phyloP scores from a whole-genome alignment of 78 protist species.

The Chrysochromulina parva region DNA sequence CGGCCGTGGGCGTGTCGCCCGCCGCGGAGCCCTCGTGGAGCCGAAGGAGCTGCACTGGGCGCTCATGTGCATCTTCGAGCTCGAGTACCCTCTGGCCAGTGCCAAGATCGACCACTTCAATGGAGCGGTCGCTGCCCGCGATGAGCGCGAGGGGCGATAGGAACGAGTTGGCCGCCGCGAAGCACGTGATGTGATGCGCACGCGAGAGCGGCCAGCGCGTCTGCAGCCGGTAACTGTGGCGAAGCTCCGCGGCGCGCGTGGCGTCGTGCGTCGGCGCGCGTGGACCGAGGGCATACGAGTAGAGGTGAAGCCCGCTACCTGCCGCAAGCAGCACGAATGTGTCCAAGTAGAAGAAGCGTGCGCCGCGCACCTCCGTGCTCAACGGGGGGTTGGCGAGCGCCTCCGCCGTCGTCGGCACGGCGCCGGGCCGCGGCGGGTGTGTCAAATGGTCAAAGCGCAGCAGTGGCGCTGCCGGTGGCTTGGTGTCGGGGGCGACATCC shows the following conservation, averaged over 20 bases:
- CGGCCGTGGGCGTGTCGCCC: background rate
- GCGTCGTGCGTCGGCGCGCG: too few species aligned
- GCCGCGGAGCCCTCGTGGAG: background rate
- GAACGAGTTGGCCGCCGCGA: background rate
- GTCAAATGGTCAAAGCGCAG: background rate
- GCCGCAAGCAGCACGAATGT: background rate
- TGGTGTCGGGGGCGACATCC: background rate
- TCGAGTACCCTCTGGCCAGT: background rate
- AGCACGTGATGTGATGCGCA: background rate
- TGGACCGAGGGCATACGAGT: background rate
- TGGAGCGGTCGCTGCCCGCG: background rate
- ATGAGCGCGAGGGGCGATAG: background rate
- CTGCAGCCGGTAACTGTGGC: background rate
- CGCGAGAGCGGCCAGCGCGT: background rate
- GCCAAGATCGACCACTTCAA: background rate
- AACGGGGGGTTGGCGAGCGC: background rate
- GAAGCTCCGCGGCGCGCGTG: background rate
- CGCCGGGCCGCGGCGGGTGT: too few species aligned
- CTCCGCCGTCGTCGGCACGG: too few species aligned
- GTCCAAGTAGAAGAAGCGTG: background rate
- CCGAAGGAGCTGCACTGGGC: background rate
- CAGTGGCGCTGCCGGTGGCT: background rate
- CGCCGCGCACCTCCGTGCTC: background rate
- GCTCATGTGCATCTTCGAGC: background rate
- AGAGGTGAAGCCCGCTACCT: background rate